Conservation (phyloP, 2,329 filamentous ascomycete genomes). For the Huntiella abstrusa region DNA sequence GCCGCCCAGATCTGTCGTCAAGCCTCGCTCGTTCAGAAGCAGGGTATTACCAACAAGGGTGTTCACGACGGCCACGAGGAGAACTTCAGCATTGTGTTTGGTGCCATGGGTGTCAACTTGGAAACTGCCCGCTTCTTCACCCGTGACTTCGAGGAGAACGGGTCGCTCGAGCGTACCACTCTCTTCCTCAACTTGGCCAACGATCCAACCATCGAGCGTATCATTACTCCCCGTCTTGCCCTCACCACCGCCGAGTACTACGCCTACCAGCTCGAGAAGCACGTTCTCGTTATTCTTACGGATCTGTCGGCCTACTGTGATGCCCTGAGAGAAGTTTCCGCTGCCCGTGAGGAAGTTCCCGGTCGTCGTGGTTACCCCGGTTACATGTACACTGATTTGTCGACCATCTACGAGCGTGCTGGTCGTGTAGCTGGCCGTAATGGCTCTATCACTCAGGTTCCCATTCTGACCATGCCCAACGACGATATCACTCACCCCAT, state of each 20-base stretch:
- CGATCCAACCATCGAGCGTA: constrained; percentile 98
- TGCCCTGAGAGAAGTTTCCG: constrained; percentile 94
- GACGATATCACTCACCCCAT: constrained; percentile 99
- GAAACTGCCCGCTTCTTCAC: constrained; percentile 98
- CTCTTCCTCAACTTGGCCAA: constrained; percentile 98
- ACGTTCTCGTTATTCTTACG: constrained; percentile 95
- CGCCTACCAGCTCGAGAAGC: constrained; percentile 98
- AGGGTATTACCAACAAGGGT: constrained; percentile 73
- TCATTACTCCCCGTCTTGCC: constrained; percentile 95
- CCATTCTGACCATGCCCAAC: constrained; percentile 98
- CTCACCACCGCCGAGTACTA: constrained; percentile 99
- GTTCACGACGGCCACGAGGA: constrained; percentile 94
- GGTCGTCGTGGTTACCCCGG: constrained; percentile 98
- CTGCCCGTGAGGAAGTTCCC: constrained; percentile 93
- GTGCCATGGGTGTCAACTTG: constrained; percentile 99
- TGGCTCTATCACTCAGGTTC: constrained; percentile 97
- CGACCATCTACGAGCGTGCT: constrained; percentile 97
- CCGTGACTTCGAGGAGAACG: constrained; percentile 96
- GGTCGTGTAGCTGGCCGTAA: constrained; percentile 94
- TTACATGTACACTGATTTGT: constrained; percentile 99
- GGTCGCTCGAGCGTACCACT: constrained; percentile 90
- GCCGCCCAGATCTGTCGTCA: constrained; percentile 97
- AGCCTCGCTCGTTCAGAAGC: constrained; percentile 67
- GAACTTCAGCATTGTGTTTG: constrained; percentile 99
- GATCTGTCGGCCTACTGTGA: constrained; percentile 97